Base-by-base conservation (phyloP, 2,329 filamentous ascomycete genomes). In the Thelonectria blattea region DNA sequence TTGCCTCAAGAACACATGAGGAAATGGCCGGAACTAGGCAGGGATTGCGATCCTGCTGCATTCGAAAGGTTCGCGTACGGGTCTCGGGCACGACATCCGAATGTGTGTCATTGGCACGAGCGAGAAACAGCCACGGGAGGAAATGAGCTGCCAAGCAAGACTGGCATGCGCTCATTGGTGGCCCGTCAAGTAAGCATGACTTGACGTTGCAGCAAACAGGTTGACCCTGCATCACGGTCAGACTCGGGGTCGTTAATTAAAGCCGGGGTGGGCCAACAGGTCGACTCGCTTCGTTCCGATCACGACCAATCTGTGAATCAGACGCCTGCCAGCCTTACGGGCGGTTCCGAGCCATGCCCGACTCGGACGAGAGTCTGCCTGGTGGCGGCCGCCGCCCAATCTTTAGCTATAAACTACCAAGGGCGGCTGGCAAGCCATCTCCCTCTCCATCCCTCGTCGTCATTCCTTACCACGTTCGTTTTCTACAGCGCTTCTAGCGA, bases 301-400 rank as follows among this genome's bases (percentile, higher is more conserved):
- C 55, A 34, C 27, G 27, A 30, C 48, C 47, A 59, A 54, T 62
- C 55, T 55, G 34, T 22, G 37, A 48, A n/a, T 34, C 22, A 42
- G 37, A 37, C 62, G 62, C 66, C 69, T 69, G 57, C 67, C 67
- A 64, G 61, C 52, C 52, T 58, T 66, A 58, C 52, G 53, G 48
- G 47, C 9, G 53, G 9, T 62, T 62, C 55, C 37, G 42, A 17
- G 27, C 22, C 14, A 48, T 24, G 42, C 17, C 48, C 32, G 42
- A 60, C 54, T 43, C 55, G 24, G 15, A 32, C 51, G 39, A 34
- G 32, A 34, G 32, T 34, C 34, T 37, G 12, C 34, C 15, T 37
- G 34, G 34, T 15, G 34, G 34, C 34, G 34, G 34, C 34, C 34
- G 34, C 34, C 34, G 15, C 15, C 14, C 15, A 37, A 14, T 37